Base-by-base conservation (phyloP, 2,329 filamentous ascomycete genomes). In the Alternaria ethzedia region DNA sequence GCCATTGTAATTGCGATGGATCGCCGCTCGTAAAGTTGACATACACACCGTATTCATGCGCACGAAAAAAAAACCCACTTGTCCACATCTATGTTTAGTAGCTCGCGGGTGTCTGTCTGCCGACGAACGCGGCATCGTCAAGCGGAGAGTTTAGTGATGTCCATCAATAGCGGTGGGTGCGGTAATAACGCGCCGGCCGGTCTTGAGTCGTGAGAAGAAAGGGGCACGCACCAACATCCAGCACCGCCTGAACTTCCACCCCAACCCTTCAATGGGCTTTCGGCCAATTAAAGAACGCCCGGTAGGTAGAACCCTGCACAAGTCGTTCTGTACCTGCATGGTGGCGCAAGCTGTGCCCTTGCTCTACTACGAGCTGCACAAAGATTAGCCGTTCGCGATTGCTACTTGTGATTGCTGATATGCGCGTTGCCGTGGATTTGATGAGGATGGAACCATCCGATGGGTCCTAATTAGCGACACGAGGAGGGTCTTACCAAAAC, bases 261-360 rank as follows among this genome's bases (percentile, higher is more conserved):
- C 65, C 61, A 61, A 59, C 62, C 56, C 65, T 54, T 58, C 51
- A 61, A 68, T 68, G 70, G 61, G 46, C 30, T 32, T 51, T 60
- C 54, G 60, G 57, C 69, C 70, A 74, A 70, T 70, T 54, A 63
- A 63, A 46, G 44, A 59, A 50, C 44, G 65, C 54, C 50, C 54
- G 17, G 50, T 61, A 65, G 59, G 50, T 30, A 51, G 30, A 21
- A 32, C 59, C 59, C 36, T 47, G 64, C 61, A 59, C 57, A 55
- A 57, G 58, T 66, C 67, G 49, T 63, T 62, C 51, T 64, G 71
- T 73, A 71, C 71, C 71, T 73, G 70, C 71, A 69, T 73, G 44
- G 51, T 57, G 56, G 54, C 59, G 36, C 26, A 54, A 57, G 63
- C 65, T 60, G 63, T 46, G 46, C 61, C 63, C 66, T 68, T 63